Percentiles rank a stretch among this genome's conserved stretches.
phyloP scores from a whole-genome alignment of 208 protist species.

The Trypanosoma grayi region DNA sequence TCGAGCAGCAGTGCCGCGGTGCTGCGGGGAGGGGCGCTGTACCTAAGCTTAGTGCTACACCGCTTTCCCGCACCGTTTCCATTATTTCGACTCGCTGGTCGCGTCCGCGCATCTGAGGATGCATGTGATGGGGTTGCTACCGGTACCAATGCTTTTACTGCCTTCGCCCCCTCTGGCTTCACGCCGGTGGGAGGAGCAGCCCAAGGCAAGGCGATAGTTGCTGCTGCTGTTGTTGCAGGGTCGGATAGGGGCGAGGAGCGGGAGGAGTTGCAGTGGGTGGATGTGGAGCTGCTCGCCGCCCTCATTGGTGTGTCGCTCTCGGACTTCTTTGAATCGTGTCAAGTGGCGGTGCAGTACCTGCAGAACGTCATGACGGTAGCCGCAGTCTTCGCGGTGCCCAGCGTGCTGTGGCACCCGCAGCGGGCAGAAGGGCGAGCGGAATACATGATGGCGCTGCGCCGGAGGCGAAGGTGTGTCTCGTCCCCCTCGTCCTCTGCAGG shows the following conservation, averaged over 20 bases:
- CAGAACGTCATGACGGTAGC: constrained; percentile 70
- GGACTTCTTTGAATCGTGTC: constrained; percentile 67
- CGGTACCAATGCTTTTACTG: too few species aligned
- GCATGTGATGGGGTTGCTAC: too few species aligned
- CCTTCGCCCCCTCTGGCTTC: too few species aligned
- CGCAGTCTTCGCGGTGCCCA: constrained; percentile 50
- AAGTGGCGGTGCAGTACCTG: constrained; percentile 59
- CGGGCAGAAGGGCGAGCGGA: constrained; percentile 42
- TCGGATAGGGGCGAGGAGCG: background rate
- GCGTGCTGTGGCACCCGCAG: constrained; percentile 64
- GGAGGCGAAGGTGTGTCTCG: constrained; percentile 10
- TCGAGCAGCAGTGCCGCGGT: constrained; percentile 21
- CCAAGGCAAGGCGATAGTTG: too few species aligned
- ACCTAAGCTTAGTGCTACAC: constrained; percentile 68
- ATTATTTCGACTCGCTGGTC: constrained; percentile 39
- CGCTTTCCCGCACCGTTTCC: constrained; percentile 70
- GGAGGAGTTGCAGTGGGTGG: constrained; percentile 77
- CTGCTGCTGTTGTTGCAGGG: background rate
- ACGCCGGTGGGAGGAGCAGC: too few species aligned
- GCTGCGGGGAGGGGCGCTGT: constrained; percentile 49
- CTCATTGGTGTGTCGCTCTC: constrained; percentile 62
- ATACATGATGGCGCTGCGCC: constrained; percentile 35
- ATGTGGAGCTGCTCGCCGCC: constrained; percentile 57
- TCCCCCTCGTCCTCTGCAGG: background rate
- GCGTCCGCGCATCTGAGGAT: too few species aligned